Conservation (phyloP, 2,329 filamentous ascomycete species). For the Hypoxylon rubiginosum region DNA sequence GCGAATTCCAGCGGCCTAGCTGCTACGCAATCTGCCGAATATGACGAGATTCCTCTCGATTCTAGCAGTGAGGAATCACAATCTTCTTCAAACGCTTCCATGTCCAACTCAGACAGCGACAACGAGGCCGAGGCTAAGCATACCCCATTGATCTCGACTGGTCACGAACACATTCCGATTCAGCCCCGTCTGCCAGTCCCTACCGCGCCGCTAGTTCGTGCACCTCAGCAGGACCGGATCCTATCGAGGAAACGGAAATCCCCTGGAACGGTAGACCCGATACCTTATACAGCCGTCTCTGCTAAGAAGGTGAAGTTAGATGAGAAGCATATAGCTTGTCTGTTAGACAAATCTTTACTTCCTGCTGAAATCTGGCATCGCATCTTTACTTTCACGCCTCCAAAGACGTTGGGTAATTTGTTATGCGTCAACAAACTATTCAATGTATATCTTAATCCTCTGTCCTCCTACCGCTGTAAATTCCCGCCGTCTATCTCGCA, state of each 20-base stretch:
- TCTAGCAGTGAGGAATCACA: slow-evolving; percentile 31
- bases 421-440: slow-evolving; percentile 77
- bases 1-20: neutral
- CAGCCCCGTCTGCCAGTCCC: slow-evolving; percentile 9
- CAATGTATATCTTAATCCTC: slow-evolving; percentile 69
- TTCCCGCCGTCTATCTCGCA: slow-evolving; percentile 52
- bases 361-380: slow-evolving; percentile 77
- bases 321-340: slow-evolving; percentile 11
- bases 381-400: slow-evolving; percentile 76
- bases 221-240: slow-evolving; percentile 5
- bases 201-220: neutral
- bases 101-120: slow-evolving; percentile 25
- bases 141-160: slow-evolving; percentile 19
- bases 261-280: slow-evolving; percentile 7
- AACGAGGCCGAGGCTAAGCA: slow-evolving; percentile 4
- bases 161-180: slow-evolving; percentile 18
- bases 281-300: slow-evolving; percentile 1
- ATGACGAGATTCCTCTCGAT: slow-evolving; percentile 38
- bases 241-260: slow-evolving; percentile 42
- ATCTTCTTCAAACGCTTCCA: slow-evolving; percentile 27
- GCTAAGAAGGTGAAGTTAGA: slow-evolving; percentile 45
- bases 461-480: slow-evolving; percentile 51
- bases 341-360: slow-evolving; percentile 41
- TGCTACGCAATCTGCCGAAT: slow-evolving; percentile 15
- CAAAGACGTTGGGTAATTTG: slow-evolving; percentile 73